Base-by-base conservation (phyloP, 169 alveolate genomes). In the Toxoplasma gondii region DNA sequence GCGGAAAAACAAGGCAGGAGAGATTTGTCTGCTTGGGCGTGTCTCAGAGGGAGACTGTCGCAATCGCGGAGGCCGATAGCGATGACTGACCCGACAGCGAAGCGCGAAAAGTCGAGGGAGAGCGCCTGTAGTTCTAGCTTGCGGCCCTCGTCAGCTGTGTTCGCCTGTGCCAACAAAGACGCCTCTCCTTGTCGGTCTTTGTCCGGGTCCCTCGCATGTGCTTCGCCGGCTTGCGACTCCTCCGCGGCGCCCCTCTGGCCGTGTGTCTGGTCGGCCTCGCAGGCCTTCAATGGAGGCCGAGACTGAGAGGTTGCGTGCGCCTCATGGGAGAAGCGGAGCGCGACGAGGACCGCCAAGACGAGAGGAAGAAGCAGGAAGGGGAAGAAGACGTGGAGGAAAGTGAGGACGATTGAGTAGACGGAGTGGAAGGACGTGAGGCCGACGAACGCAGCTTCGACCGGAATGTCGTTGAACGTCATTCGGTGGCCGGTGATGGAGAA, bases 401-500 rank as follows among this genome's bases (percentile, higher is more conserved):
- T 0, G 82, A 70, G 38, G 0, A 92, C 93, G 31, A 86, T 12
- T 9, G 95, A 92, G 80, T 53, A 67, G n/a, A 45, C 4, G 29
- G 93, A 78, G 39, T 92, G 93, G n/a, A 86, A 92, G 84, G 70
- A 86, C 27, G 44, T n/a, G 88, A 92, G 36, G 4, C 95, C 95
- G 34, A 92, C 88, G 31, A 86, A 92, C 38, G 92, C 95, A 19
- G 95, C 95, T 45, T 84, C 92, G 17, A 86, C 39, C 27, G 93
- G 93, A 49, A 92, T 67, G 43, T 90, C 95, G 69, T 83, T 92
- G 74, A 92, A 38, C 38, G 88, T 92, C 83, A 88, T 86, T 41
- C 95, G 80, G 90, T 92, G 95, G 43, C 95, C 95, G 19, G 93
- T 86, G 27, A 67, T 49, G 90, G 83, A 64, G n/a, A 92, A 92